Base-by-base conservation (phyloP, 805 yeast species). In the Yarrowia porcina region DNA sequence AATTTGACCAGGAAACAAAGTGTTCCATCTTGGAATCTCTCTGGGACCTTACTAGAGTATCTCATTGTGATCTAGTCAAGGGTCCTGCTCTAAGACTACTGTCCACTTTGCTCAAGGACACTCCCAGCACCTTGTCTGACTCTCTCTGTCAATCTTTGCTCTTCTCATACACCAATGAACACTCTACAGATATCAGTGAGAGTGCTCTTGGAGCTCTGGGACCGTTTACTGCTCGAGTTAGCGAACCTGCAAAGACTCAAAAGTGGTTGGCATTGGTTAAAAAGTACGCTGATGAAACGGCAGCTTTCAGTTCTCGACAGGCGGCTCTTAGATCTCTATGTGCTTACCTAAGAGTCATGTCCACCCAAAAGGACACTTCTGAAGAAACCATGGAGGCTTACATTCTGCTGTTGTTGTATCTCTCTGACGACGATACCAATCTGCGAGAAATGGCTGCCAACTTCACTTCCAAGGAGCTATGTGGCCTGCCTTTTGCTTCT, bases 391-490 rank as follows among this genome's bases (percentile, higher is more conserved):
- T 56, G 61, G 50, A 28, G 10, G 64, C 65, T 5, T 57, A 62
- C 32, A 38, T 65, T 39, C 35, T 57, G 9, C 65, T 74, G 28
- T 65, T 60, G 52, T 28, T 44, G 13, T 70, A 65, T 32, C 60
- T 71, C 66, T 73, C 63, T 35, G 96, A 90, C 72, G 96, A 89
- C 68, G 93, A 87, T 67, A 82, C 78, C 12, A 83, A 79, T 13
- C 73, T 88, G 6, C 76, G 96, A 63, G 72, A 73, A 0, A 17
- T 67, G 2, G 81, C 89, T 0, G 76, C 89, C 0, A 49, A 66
- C 1, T 76, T 76, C 62, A 70, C 85, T 17, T 70, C 78, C 2
- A 49, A 21, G 17, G 36, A 64, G 3, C 64, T 76, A 18, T 69
- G 80, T 23, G 67, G 68, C 0, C 60, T 69, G 1, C 65, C 64